Base-by-base conservation (phyloP, 2,329 filamentous ascomycete genomes). In the Periconia sp. region DNA sequence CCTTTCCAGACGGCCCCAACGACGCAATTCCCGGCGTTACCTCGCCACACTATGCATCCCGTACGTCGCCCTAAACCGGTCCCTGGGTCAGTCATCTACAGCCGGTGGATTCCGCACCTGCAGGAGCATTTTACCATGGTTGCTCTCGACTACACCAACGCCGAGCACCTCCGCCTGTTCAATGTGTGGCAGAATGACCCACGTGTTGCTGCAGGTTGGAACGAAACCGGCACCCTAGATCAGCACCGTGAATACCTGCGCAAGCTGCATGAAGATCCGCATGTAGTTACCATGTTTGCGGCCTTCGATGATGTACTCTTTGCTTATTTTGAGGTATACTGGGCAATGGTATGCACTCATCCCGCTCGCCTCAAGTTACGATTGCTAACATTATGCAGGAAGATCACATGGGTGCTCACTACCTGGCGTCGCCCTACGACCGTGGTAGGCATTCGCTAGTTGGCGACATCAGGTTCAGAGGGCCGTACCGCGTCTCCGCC, bases 181-280 rank as follows among this genome's bases (percentile, higher is more conserved):
- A 84, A 91, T 69, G 78, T 77, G 43, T 92, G 88, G 88, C 88
- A 91, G 70, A 92, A 92, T 61, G 88, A 92, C 62, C 88, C 88
- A 38, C 85, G 88, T 36, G 88, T 92, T 22, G 86, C 86, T 4
- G 81, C 86, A 60, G 87, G 87, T 4, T 92, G 88, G 88, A 88
- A 89, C 61, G 84, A 89, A 72, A 88, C 85, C 1, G 88, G 88
- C 22, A 87, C 86, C 1, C 70, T 89, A 34, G 87, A 89, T 21
- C 79, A 91, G 66, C 88, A 92, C 68, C 79, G 82, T 48, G 79
- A 84, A 57, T 92, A 92, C 66, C 77, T 91, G 37, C 77, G 80
- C 21, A 80, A 80, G 52, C 77, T 87, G 40, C 83, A 89, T 59
- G 78, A 82, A 31, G 88, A 92, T 64, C 82, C 85, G 19, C 88